Evolutionary conservation across 352 stramenopile genomes (phyloP).

Genomic region (Globisporangium megalacanthum): DNA sequence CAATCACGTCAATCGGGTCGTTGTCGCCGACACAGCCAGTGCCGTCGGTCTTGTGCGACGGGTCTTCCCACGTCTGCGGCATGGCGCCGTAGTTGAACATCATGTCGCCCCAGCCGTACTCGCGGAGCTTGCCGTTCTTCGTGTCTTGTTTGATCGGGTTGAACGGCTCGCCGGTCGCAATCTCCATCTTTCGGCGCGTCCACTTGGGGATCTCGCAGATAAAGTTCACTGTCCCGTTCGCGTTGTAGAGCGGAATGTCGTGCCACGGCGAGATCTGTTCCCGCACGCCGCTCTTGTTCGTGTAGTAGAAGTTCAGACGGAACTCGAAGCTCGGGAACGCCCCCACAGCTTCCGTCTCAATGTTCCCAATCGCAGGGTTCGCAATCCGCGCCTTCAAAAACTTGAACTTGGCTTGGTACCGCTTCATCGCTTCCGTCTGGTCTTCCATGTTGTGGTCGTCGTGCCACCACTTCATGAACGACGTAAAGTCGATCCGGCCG

Average conservation of each 20-base stretch:
- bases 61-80: conserved; percentile 99
- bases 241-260: conserved; percentile 94
- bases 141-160: conserved; percentile 99
- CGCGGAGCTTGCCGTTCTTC: conserved; percentile 96
- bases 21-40: conserved; percentile 91
- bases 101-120: conserved; percentile 95
- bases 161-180: conserved; percentile 91
- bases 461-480: conserved; percentile 89
- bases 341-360: conserved; percentile 67
- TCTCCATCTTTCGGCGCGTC: conserved; percentile 99
- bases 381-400: conserved; percentile 85
- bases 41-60: conserved; percentile 78
- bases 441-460: conserved; percentile 63
- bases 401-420: conserved; percentile 87
- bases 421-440: conserved; percentile 77
- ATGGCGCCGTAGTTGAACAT: conserved; percentile 99
- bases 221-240: conserved; percentile 84
- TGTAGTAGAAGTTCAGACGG: conserved; percentile 89
- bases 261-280: conserved; percentile 97
- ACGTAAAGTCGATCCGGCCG: conserved; percentile 79
- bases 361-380: conserved; percentile 75
- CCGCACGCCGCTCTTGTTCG: conserved; percentile 54
- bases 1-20: conserved; percentile 98
- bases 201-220: conserved; percentile 98
- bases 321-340: conserved; percentile 88